Evolutionary conservation across 805 yeast species (phyloP), one percentile per base, ranked within the genome.

Genomic region (Ogataea salicorniae): DNA sequence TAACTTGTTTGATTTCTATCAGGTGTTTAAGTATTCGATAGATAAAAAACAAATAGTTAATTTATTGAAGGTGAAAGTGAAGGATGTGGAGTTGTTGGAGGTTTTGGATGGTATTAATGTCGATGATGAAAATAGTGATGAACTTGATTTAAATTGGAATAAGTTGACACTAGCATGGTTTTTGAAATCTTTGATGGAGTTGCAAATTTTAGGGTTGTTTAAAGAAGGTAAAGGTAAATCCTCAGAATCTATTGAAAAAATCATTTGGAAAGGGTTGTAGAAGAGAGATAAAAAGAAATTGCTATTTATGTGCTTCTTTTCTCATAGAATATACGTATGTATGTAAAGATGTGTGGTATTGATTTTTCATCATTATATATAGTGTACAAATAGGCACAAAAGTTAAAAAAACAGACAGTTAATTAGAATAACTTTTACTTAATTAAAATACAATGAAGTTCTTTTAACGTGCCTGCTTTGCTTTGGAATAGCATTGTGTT

Each of bases 111-210:
- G 42, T 17, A 3, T 20, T 18, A 31, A 49, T 33, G 41, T 42
- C 15, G 36, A 37, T 34, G 47, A 36, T 31, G 61, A 60, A 7
- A 74, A 72, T 5, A 64, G 60, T 6, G 65, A 62, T 16, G 76
- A 73, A 14, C 65, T 26, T 26, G 31, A 26, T 26, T 26, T 59
- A 1, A 70, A 68, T 8, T 86, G 94, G 89, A 83, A 83, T 40
- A 76, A 79, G 50, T 56, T 83, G 41, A 68, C 81, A 0, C 69
- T 85, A 54, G 77, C 88, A 4, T 79, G 94, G 79, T 90, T 90
- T 60, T 67, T 86, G 50, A 91, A 86, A 55, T 81, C 81, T 17
- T 72, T 91, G 42, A 77, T 77, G 23, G 96, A 89, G 59, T 70
- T 90, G 49, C 78, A 80, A 48, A 68, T 77, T 52, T 67, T 86